phyloP scores from a whole-genome alignment of 2,329 filamentous ascomycete species.

The Arthrobotrys sphaeroides region DNA sequence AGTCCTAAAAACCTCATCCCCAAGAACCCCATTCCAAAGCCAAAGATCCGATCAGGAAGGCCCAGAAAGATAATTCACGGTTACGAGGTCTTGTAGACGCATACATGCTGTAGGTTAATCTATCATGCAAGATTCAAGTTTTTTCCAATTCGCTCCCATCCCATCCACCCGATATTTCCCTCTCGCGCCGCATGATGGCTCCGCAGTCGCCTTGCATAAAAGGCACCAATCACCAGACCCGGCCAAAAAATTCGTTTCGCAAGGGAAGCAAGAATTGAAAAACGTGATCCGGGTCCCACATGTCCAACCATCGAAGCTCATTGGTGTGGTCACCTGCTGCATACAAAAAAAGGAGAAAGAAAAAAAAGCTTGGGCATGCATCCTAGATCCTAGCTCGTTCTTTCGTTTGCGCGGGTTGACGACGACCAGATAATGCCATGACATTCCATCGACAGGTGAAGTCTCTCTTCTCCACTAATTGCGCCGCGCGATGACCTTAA shows the following conservation, averaged over 20 bases:
- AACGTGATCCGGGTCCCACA: constrained; percentile 32
- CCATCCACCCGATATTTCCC: background rate
- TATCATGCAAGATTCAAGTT: constrained; percentile 11
- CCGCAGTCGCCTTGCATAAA: constrained; percentile 27
- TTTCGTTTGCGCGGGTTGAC: background rate
- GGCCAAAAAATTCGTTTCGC: background rate
- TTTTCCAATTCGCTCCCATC: background rate
- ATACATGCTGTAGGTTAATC: background rate
- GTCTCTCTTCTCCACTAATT: background rate
- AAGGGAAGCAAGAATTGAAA: too few species aligned
- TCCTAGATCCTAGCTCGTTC: too few species aligned
- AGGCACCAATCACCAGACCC: constrained; percentile 48
- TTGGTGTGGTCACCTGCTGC: constrained; percentile 25
- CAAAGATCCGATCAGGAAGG: background rate
- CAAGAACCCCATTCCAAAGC: background rate
- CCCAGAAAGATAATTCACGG: background rate
- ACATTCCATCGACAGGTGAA: background rate
- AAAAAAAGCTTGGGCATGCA: background rate
- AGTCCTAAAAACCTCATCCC: background rate
- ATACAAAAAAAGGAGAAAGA: too few species aligned
- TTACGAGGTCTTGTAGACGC: background rate
- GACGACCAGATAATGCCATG: background rate
- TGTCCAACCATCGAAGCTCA: constrained; percentile 10
- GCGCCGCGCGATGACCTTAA: background rate
- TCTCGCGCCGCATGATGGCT: constrained; percentile 29